phyloP scores from a whole-genome alignment of 371 early-diverging fungal genomes.

The Blakeslea trispora region DNA sequence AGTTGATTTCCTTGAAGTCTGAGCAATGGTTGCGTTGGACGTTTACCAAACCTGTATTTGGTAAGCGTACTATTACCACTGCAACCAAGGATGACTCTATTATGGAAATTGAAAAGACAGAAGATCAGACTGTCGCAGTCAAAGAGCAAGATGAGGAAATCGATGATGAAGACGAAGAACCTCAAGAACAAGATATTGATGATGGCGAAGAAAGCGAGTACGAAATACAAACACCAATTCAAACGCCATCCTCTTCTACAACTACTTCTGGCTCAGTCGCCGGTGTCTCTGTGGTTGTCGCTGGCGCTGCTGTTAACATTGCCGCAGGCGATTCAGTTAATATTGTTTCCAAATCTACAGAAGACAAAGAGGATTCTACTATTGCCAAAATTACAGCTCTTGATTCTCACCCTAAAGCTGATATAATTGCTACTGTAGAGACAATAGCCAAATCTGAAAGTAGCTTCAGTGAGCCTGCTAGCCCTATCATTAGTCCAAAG shows the following conservation, averaged over 20 bases:
- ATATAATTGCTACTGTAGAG: conserved; percentile 11
- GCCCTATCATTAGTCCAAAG: background rate
- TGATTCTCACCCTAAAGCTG: conserved; percentile 4
- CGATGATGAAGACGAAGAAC: conserved; percentile 27
- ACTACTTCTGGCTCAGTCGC: conserved; percentile 7
- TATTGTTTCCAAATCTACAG: conserved; percentile 2
- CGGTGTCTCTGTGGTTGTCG: conserved; percentile 16
- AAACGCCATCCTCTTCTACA: conserved; percentile 26
- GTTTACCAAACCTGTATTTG: conserved; percentile 45
- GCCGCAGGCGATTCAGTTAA: conserved; percentile 13
- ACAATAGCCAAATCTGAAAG: conserved; percentile 6
- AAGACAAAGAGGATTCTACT: background rate
- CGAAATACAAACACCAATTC: conserved; percentile 22
- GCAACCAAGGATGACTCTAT: conserved; percentile 8
- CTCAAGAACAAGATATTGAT: conserved; percentile 11
- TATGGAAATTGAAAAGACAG: conserved; percentile 28
- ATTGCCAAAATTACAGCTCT: conserved; percentile 1
- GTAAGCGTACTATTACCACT: conserved; percentile 17
- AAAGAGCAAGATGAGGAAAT: conserved; percentile 32
- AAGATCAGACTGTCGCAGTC: conserved; percentile 30
- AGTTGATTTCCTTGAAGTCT: conserved; percentile 28
- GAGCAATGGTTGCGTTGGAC: conserved; percentile 44
- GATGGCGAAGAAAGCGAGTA: conserved; percentile 11
- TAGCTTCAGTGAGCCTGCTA: background rate
- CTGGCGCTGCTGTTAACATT: conserved; percentile 10